Percentiles rank a stretch among this genome's conserved stretches.
Evolutionary conservation across 768 basidiomycete species (phyloP).

Genomic region (Coprinopsis strossmayeri): DNA sequence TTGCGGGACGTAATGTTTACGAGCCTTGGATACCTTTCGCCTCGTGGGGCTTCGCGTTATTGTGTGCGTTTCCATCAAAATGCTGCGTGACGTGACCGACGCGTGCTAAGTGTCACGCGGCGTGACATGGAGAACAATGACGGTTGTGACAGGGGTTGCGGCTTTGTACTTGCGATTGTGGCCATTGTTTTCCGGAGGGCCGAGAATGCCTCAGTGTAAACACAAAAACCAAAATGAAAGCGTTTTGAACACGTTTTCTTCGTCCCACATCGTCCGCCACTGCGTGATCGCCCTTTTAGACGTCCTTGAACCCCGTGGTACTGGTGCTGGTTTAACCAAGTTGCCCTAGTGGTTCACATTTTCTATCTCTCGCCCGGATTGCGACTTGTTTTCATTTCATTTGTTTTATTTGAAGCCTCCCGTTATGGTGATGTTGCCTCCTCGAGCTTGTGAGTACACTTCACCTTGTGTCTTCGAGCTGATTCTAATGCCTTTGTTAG

Average conservation of each 20-base stretch:
- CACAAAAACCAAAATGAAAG: too few species aligned
- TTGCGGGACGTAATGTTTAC: not conserved
- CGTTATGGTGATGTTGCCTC: conserved; percentile 24
- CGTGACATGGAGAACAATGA: not conserved
- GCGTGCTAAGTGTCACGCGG: not conserved
- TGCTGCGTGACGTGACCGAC: not conserved
- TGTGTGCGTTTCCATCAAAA: too few species aligned
- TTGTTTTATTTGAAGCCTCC: not conserved
- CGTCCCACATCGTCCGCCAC: not conserved
- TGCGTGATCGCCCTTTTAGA: not conserved
- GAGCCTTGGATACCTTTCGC: not conserved
- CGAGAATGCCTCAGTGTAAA: not conserved
- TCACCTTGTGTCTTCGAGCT: not conserved
- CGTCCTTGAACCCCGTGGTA: not conserved
- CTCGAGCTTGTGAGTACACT: conserved; percentile 29
- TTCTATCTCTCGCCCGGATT: conserved; percentile 5
- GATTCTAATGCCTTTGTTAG: conserved; percentile 17
- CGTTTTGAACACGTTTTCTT: conserved; percentile 4
- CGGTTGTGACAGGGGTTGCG: not conserved
- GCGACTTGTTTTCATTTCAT: conserved; percentile 2
- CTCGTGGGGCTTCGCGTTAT: too few species aligned
- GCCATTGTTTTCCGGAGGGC: not conserved
- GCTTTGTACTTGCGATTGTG: not conserved
- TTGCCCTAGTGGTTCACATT: not conserved
- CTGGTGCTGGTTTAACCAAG: conserved; percentile 6